Base-by-base conservation (phyloP, 495 filamentous ascomycete species). In the Peziza echinospora region DNA sequence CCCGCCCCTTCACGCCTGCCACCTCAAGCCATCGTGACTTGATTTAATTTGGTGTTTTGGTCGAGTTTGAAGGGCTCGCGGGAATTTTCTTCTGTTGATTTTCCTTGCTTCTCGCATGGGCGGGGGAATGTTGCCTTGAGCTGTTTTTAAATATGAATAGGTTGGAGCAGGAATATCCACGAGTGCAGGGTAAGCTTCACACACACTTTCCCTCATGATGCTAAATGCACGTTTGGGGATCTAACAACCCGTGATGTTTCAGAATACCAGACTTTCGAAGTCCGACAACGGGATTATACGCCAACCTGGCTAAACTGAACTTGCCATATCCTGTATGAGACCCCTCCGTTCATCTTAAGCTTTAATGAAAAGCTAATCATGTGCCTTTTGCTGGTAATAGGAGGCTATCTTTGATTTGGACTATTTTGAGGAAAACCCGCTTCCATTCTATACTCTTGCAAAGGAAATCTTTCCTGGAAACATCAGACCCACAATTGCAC, bases 401-500 rank as follows among this genome's bases (percentile, higher is more conserved):
- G 72, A 76, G 56, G 71, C 71, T 21, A 71, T 84, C 22, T 93
- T 94, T 62, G 84, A 92, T 56, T 84, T 96, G 44, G 62, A 60
- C 44, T 96, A 81, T 65, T 97, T 97, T 68, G 68, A 76, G 41
- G 46, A 72, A 24, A 83, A 93, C 58, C 89, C 89, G 0, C 64
- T 71, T 21, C 86, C 91, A 0, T 97, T 97, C 67, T 97, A 96
- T 63, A 73, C 78, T 0, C 68, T 97, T 21, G 86, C 87, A 21
- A 76, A 78, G 49, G 86, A 96, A 58, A 69, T 97, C 9, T 92
- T 91, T 59, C 91, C 89, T 0, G 91, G 85, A n/a, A 75, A 77
- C 53, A 93, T 80, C 66, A 69, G 75, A 46, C 91, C 91, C 2
- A 96, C 85, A 2, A 64, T 92, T 47, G 73, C 82, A 2, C 83